A percentile compares a stretch with the other conserved stretches of the same genome.
Evolutionary conservation across 2,329 filamentous ascomycete genomes (phyloP).

Genomic region (Fusarium temperatum): DNA sequence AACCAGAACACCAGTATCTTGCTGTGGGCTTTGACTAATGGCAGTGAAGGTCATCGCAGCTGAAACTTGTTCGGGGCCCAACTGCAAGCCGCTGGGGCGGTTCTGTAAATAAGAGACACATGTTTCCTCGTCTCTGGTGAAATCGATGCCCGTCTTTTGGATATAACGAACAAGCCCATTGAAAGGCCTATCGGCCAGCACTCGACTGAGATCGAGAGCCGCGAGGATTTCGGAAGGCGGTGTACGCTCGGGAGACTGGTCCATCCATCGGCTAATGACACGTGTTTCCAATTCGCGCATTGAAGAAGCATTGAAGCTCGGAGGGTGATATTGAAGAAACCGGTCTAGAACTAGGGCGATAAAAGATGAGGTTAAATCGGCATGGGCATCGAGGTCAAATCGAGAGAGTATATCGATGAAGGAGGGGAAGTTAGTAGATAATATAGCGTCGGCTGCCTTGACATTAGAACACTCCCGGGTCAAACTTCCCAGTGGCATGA

Average conservation of each 20-base stretch:
- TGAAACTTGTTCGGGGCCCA: slow-evolving; percentile 84
- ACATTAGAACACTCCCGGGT: slow-evolving; percentile 53
- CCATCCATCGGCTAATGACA: slow-evolving; percentile 73
- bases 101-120: slow-evolving; percentile 64
- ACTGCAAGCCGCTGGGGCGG: slow-evolving; percentile 63
- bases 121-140: slow-evolving; percentile 79
- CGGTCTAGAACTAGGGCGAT: slow-evolving; percentile 85
- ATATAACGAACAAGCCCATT: slow-evolving; percentile 72
- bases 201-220: slow-evolving; percentile 73
- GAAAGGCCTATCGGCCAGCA: slow-evolving; percentile 66
- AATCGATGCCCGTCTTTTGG: slow-evolving; percentile 76
- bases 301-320: slow-evolving; percentile 81
- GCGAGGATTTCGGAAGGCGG: slow-evolving; percentile 76
- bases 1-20: slow-evolving; percentile 66
- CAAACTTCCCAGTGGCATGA: background rate
- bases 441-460: slow-evolving; percentile 81
- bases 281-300: slow-evolving; percentile 75
- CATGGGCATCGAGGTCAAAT: slow-evolving; percentile 68
- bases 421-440: slow-evolving; percentile 79
- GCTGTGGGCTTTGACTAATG: slow-evolving; percentile 64
- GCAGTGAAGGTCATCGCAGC: slow-evolving; percentile 75
- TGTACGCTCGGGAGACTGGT: slow-evolving; percentile 61
- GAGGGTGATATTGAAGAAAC: slow-evolving; percentile 86
- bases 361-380: slow-evolving; percentile 73
- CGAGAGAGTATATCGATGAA: slow-evolving; percentile 81